Evolutionary conservation across 176 grass and related monocot genomes (phyloP), one percentile per base, ranked within the genome.

Genomic region (Oryza brachyantha): DNA sequence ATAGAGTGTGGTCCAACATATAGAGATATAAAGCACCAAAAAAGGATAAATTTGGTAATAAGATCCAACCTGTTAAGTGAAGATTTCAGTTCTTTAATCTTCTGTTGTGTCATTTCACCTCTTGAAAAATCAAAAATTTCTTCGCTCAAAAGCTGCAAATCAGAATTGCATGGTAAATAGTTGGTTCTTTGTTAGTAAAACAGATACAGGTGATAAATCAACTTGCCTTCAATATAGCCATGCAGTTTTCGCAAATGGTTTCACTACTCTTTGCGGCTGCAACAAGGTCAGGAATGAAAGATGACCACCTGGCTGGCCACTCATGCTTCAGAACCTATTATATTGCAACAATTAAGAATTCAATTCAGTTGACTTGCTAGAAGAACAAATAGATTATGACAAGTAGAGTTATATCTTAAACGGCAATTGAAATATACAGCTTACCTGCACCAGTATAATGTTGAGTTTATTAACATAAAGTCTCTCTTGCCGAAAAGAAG

Each of bases 61-160:
- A 93, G 64, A 73, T 48, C 64, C 16, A 87, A 96, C 92, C 96
- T 99, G 67, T 99, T 99, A 43, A 99, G 84, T 75, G 96, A 96
- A 66, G 93, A 93, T 60, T 99, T 99, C 55, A 99, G 88, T 80
- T 99, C 96, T 87, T 99, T 99, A 80, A 99, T 99, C 79, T 99
- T 99, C 75, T 87, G 79, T 27, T 96, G 96, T 17, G 90, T 99
- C 96, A 99, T 99, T 83, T 99, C 96, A 73, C 96, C 96, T 91
- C 96, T 89, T 61, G 96, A 99, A 70, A 99, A 99, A 87, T 99
- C 92, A 81, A 99, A 99, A 78, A 99, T 91, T 99, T 99, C 92
- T 91, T 99, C 96, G 31, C 96, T 99, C 75, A 99, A 86, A 83
- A 99, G 96, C 96, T 99, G 92, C 36, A 89, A 14, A 58, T 68